Base-by-base conservation (phyloP, 345 rosid genomes). In the Aurinia saxatilis region DNA sequence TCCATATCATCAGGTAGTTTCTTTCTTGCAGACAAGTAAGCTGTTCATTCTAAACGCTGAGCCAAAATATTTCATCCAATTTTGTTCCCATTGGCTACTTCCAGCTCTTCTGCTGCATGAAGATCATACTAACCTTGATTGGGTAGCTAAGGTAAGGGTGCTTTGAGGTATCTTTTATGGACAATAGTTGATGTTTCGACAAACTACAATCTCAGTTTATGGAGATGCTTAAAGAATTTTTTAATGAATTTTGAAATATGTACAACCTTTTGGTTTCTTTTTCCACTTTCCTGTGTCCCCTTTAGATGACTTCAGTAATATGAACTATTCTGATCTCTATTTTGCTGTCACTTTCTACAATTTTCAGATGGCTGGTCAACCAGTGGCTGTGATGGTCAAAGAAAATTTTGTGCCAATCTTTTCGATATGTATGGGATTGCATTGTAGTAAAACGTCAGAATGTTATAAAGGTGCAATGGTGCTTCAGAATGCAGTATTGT, bases 71-170 rank as follows among this genome's bases (percentile, higher is more conserved):
- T 92, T 92, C 71, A 65, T 92, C 70, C 91, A 82, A 77, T 82
- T 77, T 69, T 86, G 89, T 68, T 84, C 88, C 75, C 76, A 71
- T 29, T 89, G 98, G 98, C 86, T 92, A 70, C 89, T 92, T 74
- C 95, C 98, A 51, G 93, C 93, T 65, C 79, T 89, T 48, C 44
- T 83, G 69, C 68, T 87, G 71, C 69, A 82, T 40, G 86, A 68
- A 57, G 86, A 92, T 72, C 70, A 73, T 49, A 50, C 81, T 54
- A 75, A 80, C 72, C 75, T 92, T 64, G 72, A 68, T 25, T 92
- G 93, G 95, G 77, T 89, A 68, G 82, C 96, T 37, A 77, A 81
- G 89, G 98, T 89, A 66, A 57, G 78, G 74, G 46, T 27, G 40
- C 19, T 37, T 55, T 62, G 57, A 16, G 46, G 16, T 35, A 23